These are phyloP conservation scores for Lachancea cidri DNA, from an alignment of 805 yeast genomes.

Conservation along the genomic window DNA sequence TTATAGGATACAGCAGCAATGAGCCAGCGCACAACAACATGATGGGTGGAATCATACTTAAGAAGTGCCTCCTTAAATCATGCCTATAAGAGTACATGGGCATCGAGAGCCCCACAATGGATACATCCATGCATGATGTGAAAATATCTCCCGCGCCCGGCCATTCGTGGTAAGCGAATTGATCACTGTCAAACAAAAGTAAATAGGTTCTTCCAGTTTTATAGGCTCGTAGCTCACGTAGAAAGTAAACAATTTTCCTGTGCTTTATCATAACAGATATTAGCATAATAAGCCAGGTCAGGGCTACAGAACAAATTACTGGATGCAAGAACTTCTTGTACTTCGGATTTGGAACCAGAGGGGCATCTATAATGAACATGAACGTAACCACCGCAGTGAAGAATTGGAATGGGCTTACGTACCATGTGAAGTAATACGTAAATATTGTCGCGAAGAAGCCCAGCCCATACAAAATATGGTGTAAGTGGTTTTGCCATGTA, in stretches of 20 bases:
- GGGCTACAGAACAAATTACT: slow-evolving; percentile 57
- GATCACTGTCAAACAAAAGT: slow-evolving; percentile 42
- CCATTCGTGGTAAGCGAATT: slow-evolving; percentile 34
- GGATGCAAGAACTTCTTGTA: slow-evolving; percentile 61
- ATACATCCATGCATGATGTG: slow-evolving; percentile 64
- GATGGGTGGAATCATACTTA: slow-evolving; percentile 56
- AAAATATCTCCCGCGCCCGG: slow-evolving; percentile 84
- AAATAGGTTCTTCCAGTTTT: slow-evolving; percentile 67
- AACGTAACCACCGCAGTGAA: slow-evolving; percentile 56
- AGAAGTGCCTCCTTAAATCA: slow-evolving; percentile 56
- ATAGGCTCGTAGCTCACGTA: slow-evolving; percentile 47
- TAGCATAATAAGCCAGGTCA: slow-evolving; percentile 59
- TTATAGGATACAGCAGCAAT: slow-evolving; percentile 65
- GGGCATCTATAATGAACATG: slow-evolving; percentile 39
- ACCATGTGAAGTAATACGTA: slow-evolving; percentile 30
- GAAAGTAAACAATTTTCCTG: slow-evolving; percentile 38
- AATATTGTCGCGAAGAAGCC: slow-evolving; percentile 19
- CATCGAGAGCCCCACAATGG: slow-evolving; percentile 68
- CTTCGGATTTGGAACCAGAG: slow-evolving; percentile 38
- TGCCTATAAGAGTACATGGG: slow-evolving; percentile 72
- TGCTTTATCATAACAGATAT: slow-evolving; percentile 51
- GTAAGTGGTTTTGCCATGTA: slow-evolving; percentile 20
- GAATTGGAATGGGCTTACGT: slow-evolving; percentile 58
- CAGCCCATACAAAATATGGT: slow-evolving; percentile 17
- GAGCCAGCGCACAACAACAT: slow-evolving; percentile 49